These are phyloP conservation scores for Penicillium verrucosum DNA, from an alignment of 2,329 filamentous ascomycete species.

Conservation along the genomic window DNA sequence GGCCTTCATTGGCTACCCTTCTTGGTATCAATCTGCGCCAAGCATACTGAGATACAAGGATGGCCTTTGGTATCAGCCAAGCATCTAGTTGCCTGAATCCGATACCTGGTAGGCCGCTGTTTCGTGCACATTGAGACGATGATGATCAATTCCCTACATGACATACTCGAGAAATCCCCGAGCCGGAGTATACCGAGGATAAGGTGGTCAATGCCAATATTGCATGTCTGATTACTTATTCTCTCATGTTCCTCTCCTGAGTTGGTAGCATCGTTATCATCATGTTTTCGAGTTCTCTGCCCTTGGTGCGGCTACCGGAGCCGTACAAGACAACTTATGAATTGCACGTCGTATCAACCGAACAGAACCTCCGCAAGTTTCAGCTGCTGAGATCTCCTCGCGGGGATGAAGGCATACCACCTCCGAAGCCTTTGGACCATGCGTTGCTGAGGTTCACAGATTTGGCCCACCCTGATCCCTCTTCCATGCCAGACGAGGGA, in stretches of 20 bases:
- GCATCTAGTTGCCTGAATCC: neutral
- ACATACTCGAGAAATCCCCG: neutral
- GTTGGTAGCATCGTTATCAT: neutral
- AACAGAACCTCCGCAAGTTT: conserved; percentile 13
- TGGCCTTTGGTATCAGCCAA: conserved; percentile 1
- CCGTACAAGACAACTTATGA: conserved; percentile 21
- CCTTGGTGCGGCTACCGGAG: conserved; percentile 18
- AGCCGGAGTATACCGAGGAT: neutral
- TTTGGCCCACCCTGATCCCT: conserved; percentile 20
- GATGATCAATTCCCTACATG: neutral
- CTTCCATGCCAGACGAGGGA: conserved; percentile 20
- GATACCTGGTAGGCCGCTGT: neutral
- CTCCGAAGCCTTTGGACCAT: conserved; percentile 29
- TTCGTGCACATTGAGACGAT: neutral
- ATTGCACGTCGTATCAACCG: conserved; percentile 15
- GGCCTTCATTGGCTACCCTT: neutral
- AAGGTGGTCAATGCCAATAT: neutral
- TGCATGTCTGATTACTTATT: conserved; percentile 1
- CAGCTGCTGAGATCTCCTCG: conserved; percentile 21
- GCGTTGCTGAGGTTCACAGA: conserved; percentile 31
- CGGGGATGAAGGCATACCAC: conserved; percentile 15
- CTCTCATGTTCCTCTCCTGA: neutral
- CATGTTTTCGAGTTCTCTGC: conserved; percentile 1
- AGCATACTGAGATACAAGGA: neutral
- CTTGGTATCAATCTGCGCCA: neutral